A percentile compares a stretch with the other conserved stretches of the same genome.
Evolutionary conservation across 1,139 yeast species (phyloP).

Genomic region (Nadsonia starkeyi-henricii): DNA sequence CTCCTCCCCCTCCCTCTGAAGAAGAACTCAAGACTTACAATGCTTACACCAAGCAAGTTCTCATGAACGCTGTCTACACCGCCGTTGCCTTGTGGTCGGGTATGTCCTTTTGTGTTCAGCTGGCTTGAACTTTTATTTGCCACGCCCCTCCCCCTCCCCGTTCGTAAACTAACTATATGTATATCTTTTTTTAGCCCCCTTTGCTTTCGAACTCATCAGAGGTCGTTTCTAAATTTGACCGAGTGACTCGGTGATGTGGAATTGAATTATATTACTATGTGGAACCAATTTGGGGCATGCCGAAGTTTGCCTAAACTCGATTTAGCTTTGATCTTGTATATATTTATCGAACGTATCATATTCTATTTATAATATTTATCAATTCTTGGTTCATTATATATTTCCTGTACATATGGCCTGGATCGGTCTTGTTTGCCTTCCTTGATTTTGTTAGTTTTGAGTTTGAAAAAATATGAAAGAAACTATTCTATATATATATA

Average conservation of each 20-base stretch:
- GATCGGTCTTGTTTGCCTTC: too few species aligned
- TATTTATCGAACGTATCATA: too few species aligned
- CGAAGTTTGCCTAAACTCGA: too few species aligned
- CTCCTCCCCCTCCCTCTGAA: constrained; percentile 56
- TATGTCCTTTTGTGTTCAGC: constrained; percentile 11
- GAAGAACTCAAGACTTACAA: constrained; percentile 69
- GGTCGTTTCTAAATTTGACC: constrained; percentile 22
- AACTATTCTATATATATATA: constrained; percentile 1
- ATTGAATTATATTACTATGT: too few species aligned
- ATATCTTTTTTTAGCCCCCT: constrained; percentile 22
- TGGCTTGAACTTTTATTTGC: neutral
- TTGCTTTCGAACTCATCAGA: constrained; percentile 26
- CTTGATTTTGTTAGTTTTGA: too few species aligned
- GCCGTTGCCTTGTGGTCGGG: constrained; percentile 67
- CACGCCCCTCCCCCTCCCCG: neutral
- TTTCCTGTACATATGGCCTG: too few species aligned
- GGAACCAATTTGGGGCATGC: too few species aligned
- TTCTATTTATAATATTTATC: too few species aligned
- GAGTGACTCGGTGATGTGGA: too few species aligned
- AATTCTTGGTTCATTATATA: too few species aligned
- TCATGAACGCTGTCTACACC: constrained; percentile 51
- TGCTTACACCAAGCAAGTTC: constrained; percentile 50
- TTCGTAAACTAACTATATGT: neutral
- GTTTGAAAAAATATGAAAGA: too few species aligned
- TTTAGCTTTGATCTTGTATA: too few species aligned